Evolutionary conservation across 768 basidiomycete genomes (phyloP), one percentile per base, ranked within the genome.

Genomic region (Lentinula detonsa): DNA sequence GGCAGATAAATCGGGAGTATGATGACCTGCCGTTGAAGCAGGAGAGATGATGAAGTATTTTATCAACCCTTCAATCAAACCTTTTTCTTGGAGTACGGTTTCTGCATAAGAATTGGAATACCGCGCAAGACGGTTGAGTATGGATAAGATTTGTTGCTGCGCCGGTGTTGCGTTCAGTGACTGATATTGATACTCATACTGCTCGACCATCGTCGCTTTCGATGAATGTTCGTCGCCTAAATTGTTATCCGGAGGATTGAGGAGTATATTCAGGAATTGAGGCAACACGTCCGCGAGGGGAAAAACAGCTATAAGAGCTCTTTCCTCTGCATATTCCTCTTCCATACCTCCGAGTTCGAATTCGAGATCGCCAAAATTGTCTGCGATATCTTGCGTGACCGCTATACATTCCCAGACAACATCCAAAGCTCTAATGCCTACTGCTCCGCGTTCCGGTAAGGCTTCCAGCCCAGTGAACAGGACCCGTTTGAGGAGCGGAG

Each of bases 381-480:
- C 71, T 11, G 65, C 63, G 61, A 86, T 78, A 86, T 87, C 90
- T 15, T n/a, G 13, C 16, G 21, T 8, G 18, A 49, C 59, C 1
- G 88, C 89, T 28, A 90, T 69, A 57, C 85, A 87, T 61, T 84
- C 83, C 89, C 90, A 92, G 21, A 89, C 72, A 3, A 90, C 78
- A 61, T 91, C 88, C 7, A 91, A 78, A 0, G 89, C 90, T 10
- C 77, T 78, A 3, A 80, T 81, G 6, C 87, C 89, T 9, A 91
- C 78, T 62, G 81, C 83, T 3, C 89, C 90, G 18, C 79, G 77
- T 67, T 88, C 87, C 7, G 71, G 71, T 66, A 92, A 73, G 0
- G 88, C 88, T 61, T 86, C 85, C 10, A 87, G 74, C 1, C 86
- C 90, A 23, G 85, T 81, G 11, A 84, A 85, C 9, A 93, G 69